Percentiles rank a stretch among this genome's conserved stretches.
These are phyloP conservation scores for Wickerhamiella bombiphila DNA, from an alignment of 805 yeast species.

Conservation along the genomic window DNA sequence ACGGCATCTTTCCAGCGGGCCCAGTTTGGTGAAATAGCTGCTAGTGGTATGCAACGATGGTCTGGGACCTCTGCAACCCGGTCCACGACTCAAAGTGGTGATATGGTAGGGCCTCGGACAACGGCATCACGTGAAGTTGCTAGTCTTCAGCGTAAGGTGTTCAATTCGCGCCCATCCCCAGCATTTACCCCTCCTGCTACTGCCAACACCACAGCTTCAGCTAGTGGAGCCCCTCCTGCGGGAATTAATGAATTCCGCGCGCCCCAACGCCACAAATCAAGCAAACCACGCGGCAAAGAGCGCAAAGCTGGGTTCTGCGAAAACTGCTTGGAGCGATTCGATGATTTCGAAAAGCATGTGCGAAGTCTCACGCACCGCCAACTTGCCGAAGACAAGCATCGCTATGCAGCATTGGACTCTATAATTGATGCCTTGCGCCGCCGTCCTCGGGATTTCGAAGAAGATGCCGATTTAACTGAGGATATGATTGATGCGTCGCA, in stretches of 20 bases:
- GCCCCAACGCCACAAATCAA: conserved; percentile 7
- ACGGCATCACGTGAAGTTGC: conserved; percentile 28
- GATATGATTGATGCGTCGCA: too few species aligned
- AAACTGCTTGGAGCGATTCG: conserved; percentile 76
- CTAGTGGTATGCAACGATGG: conserved; percentile 43
- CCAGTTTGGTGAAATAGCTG: conserved; percentile 39
- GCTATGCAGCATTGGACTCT: conserved; percentile 65
- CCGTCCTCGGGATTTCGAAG: too few species aligned
- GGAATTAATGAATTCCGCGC: conserved; percentile 18
- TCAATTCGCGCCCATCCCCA: conserved; percentile 4
- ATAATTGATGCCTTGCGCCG: conserved; percentile 36
- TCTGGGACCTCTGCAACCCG: conserved; percentile 24
- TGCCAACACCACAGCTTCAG: background rate
- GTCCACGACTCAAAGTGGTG: conserved; percentile 19
- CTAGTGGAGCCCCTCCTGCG: background rate
- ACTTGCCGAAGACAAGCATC: conserved; percentile 57
- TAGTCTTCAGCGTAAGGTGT: conserved; percentile 29
- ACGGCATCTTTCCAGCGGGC: too few species aligned
- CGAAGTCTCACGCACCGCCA: conserved; percentile 52
- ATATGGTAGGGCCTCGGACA: conserved; percentile 18
- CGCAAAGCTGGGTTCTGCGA: conserved; percentile 75
- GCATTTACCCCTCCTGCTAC: background rate
- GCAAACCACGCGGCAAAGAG: conserved; percentile 20
- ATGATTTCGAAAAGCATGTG: conserved; percentile 65
- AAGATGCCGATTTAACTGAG: too few species aligned